phyloP scores from a whole-genome alignment of 331 rosid genomes.

The Acacia concinna region DNA sequence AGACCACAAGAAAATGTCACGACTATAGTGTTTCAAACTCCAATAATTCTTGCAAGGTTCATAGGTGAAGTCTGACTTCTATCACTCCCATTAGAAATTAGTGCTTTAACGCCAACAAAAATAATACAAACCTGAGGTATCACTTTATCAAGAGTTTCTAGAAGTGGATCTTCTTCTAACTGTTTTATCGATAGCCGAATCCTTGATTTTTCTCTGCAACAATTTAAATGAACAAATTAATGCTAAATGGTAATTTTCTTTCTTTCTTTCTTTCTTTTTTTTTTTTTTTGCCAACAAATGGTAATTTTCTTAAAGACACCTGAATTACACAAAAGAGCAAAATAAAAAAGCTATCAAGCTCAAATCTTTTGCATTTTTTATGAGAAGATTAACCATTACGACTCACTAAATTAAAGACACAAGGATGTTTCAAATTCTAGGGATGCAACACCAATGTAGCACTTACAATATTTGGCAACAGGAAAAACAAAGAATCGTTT shows the following conservation, averaged over 20 bases:
- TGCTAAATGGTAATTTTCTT: constrained; percentile 8
- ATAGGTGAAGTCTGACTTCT: neutral
- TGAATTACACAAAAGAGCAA: neutral
- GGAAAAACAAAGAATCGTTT: neutral
- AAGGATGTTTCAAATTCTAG: neutral
- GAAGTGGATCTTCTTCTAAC: constrained; percentile 95
- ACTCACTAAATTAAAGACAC: constrained; percentile 11
- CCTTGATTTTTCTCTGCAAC: constrained; percentile 68
- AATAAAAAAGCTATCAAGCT: constrained; percentile 6
- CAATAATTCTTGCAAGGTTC: neutral
- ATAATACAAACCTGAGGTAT: constrained; percentile 79
- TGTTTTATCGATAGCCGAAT: constrained; percentile 76
- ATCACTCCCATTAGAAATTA: neutral
- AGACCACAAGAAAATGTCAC: neutral
- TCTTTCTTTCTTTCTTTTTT: no score
- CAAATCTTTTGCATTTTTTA: neutral
- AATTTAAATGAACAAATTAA: neutral
- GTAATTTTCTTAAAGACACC: neutral
- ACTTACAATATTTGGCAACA: neutral
- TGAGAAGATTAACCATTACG: neutral
- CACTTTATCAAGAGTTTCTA: constrained; percentile 93
- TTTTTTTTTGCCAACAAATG: no score
- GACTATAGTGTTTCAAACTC: neutral
- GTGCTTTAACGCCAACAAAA: neutral
- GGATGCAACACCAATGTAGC: neutral